Percentiles rank a stretch among this genome's conserved stretches.
Conservation (phyloP, 495 filamentous ascomycete genomes). For the Aspergillus funiculosus region DNA sequence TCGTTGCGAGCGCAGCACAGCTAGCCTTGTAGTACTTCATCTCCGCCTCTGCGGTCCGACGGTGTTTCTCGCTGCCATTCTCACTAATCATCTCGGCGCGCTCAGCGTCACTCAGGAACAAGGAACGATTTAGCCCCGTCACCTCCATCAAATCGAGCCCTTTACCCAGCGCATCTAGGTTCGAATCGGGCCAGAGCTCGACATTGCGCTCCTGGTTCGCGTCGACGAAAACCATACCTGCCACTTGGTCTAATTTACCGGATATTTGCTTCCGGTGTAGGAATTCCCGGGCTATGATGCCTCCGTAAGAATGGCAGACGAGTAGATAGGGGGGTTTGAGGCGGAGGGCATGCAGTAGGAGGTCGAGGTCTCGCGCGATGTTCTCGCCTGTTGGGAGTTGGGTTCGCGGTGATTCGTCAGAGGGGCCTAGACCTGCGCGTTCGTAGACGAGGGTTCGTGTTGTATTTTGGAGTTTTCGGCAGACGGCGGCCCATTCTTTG, state of each 20-base stretch:
- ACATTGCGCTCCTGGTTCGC: slow-evolving; percentile 32
- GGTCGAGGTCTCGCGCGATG: slow-evolving; percentile 31
- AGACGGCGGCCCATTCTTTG: slow-evolving; percentile 38
- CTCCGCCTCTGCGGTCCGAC: slow-evolving; percentile 19
- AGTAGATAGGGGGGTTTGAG: slow-evolving; percentile 36
- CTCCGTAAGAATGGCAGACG: slow-evolving; percentile 49
- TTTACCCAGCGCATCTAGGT: slow-evolving; percentile 29
- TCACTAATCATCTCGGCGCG: slow-evolving; percentile 31
- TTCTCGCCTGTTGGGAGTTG: background rate
- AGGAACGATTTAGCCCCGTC: slow-evolving; percentile 26
- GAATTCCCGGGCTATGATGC: slow-evolving; percentile 44
- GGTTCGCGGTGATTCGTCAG: slow-evolving; percentile 21
- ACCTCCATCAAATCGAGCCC: slow-evolving; percentile 28
- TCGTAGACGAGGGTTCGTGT: slow-evolving; percentile 38
- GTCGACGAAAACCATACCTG: slow-evolving; percentile 39
- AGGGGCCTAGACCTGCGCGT: slow-evolving; percentile 37
- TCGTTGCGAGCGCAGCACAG: slow-evolving; percentile 26
- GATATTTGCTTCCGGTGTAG: slow-evolving; percentile 31
- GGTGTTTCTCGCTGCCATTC: slow-evolving; percentile 17
- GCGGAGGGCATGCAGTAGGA: slow-evolving; percentile 20
- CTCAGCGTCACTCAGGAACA: slow-evolving; percentile 28
- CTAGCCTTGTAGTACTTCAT: slow-evolving; percentile 14
- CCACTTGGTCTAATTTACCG: slow-evolving; percentile 26
- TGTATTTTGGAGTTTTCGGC: slow-evolving; percentile 23
- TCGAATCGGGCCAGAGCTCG: slow-evolving; percentile 31